A percentile compares a stretch with the other conserved stretches of the same genome.
These are phyloP conservation scores for Candida pseudoviswanathii DNA, from an alignment of 1,139 yeast genomes.

Conservation along the genomic window DNA sequence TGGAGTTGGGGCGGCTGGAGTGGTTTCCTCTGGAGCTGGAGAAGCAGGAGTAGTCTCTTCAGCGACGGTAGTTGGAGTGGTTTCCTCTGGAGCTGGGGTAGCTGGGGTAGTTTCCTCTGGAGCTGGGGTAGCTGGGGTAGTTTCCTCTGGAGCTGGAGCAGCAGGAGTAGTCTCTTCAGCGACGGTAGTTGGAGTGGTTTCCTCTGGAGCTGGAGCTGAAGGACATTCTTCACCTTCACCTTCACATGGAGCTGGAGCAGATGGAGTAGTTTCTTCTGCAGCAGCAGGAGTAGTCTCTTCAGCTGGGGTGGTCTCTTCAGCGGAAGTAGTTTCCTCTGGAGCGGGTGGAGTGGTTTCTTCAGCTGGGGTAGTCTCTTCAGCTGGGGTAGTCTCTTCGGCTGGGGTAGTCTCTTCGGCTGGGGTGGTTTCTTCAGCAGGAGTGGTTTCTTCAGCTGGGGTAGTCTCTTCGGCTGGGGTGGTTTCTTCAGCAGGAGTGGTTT, in stretches of 20 bases:
- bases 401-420: conserved; percentile 9
- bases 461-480: conserved; percentile 6
- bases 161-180: neutral
- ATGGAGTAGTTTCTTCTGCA: neutral
- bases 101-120: conserved; percentile 13
- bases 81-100: neutral
- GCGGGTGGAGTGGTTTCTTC: conserved; percentile 9
- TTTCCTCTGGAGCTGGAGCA: conserved; percentile 1
- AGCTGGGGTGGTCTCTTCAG: conserved; percentile 2
- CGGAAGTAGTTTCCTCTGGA: conserved; percentile 3
- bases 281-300: conserved; percentile 11
- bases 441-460: conserved; percentile 12
- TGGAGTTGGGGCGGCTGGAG: neutral
- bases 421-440: conserved; percentile 9
- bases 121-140: conserved; percentile 8
- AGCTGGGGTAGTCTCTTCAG: conserved; percentile 8
- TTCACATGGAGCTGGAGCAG: conserved; percentile 5
- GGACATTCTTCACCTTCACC: neutral
- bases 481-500: conserved; percentile 7
- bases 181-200: neutral
- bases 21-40: neutral
- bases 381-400: conserved; percentile 11
- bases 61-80: neutral
- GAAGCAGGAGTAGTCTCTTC: neutral
- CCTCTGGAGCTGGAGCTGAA: neutral